phyloP scores from a whole-genome alignment of 208 protist species.

The Wallacemonas sp. region DNA sequence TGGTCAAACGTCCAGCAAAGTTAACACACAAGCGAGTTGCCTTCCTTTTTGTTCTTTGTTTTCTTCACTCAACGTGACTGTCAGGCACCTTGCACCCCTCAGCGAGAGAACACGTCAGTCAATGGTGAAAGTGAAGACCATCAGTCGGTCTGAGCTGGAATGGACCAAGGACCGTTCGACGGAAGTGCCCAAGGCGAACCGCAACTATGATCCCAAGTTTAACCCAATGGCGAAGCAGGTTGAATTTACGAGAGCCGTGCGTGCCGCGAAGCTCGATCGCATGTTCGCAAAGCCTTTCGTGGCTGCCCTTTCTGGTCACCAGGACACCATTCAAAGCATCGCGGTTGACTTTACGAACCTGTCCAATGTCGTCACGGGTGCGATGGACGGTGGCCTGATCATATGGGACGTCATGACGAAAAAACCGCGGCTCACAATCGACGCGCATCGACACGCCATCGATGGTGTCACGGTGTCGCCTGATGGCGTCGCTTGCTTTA shows the following conservation, averaged over 20 bases:
- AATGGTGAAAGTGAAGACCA: constrained; percentile 94
- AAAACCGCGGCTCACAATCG: constrained; percentile 60
- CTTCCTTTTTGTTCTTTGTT: no score
- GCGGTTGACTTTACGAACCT: constrained; percentile 88
- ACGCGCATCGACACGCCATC: constrained; percentile 94
- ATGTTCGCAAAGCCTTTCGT: constrained; percentile 98
- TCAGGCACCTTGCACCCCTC: no score
- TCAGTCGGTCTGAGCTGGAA: constrained; percentile 92
- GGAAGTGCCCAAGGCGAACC: constrained; percentile 89
- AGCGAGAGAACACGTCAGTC: constrained; percentile 9
- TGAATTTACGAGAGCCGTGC: constrained; percentile 96
- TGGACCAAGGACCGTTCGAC: constrained; percentile 91
- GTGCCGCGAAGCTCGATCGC: constrained; percentile 95
- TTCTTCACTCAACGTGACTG: no score
- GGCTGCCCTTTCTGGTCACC: constrained; percentile 83
- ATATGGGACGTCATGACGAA: constrained; percentile 90
- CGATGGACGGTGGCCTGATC: constrained; percentile 88
- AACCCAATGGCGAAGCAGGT: constrained; percentile 96
- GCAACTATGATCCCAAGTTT: constrained; percentile 93
- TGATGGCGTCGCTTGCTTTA: constrained; percentile 92
- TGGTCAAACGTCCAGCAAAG: no score
- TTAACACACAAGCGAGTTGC: no score
- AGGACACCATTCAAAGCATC: constrained; percentile 92
- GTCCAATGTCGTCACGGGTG: constrained; percentile 82
- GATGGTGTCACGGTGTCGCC: constrained; percentile 90